Conservation (phyloP, 169 alveolate genomes). For the Plasmodium vinckei region DNA sequence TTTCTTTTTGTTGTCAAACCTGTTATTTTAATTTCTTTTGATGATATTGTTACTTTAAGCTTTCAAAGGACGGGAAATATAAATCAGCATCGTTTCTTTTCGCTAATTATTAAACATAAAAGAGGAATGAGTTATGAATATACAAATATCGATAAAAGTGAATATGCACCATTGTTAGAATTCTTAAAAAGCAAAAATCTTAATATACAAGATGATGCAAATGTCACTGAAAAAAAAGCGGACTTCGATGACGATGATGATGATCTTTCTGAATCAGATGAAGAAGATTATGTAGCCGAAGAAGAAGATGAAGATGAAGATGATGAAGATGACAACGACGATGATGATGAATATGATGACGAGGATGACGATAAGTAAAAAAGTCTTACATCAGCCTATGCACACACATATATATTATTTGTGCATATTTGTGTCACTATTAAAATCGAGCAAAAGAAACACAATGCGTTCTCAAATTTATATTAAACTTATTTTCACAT, state of each 20-base stretch:
- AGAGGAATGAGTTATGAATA: slow-evolving; percentile 93
- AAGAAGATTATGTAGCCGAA: slow-evolving; percentile 79
- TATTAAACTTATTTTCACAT: no score
- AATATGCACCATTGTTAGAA: slow-evolving; percentile 85
- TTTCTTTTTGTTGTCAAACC: slow-evolving; percentile 97
- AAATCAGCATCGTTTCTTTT: slow-evolving; percentile 94
- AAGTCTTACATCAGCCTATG: not conserved
- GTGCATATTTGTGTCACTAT: no score
- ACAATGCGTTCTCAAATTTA: no score
- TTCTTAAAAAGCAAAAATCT: slow-evolving; percentile 88
- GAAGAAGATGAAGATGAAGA: slow-evolving; percentile 87
- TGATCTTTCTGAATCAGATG: slow-evolving; percentile 84
- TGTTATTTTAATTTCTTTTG: slow-evolving; percentile 94
- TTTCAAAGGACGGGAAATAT: slow-evolving; percentile 94
- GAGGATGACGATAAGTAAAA: slow-evolving; percentile 81
- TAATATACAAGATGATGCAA: slow-evolving; percentile 83
- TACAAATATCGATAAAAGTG: slow-evolving; percentile 95
- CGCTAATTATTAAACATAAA: slow-evolving; percentile 90
- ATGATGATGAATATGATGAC: slow-evolving; percentile 90
- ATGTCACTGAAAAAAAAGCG: slow-evolving; percentile 76
- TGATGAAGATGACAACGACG: slow-evolving; percentile 84
- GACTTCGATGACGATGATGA: slow-evolving; percentile 79
- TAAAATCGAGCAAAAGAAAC: no score
- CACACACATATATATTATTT: not conserved
- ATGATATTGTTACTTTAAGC: slow-evolving; percentile 94